Conservation (phyloP, 352 stramenopile genomes). For the Phytophthora meadii region DNA sequence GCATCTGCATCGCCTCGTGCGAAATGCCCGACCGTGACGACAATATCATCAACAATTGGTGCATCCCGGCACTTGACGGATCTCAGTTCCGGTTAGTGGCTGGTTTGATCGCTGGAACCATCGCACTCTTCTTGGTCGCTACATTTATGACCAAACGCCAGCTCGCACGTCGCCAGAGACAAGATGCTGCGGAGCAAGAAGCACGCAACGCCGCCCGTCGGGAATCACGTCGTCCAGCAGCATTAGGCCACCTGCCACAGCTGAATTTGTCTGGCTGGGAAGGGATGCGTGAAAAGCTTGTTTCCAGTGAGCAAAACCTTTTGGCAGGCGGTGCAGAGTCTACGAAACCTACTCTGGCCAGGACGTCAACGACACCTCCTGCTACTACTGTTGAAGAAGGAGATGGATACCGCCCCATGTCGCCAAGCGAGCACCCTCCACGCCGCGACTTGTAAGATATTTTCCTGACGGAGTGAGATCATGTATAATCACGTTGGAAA, state of each 20-base stretch:
- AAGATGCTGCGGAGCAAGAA: slow-evolving; percentile 20
- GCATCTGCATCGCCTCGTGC: slow-evolving; percentile 54
- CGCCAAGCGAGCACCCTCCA: slow-evolving; percentile 29
- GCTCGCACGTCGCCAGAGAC: slow-evolving; percentile 21
- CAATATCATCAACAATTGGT: slow-evolving; percentile 37
- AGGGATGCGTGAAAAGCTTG: slow-evolving; percentile 55
- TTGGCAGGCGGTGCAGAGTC: slow-evolving; percentile 11
- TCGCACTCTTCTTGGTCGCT: slow-evolving; percentile 36
- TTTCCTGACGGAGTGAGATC: slow-evolving; percentile 6
- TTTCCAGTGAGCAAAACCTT: slow-evolving; percentile 36
- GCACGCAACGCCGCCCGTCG: slow-evolving; percentile 13
- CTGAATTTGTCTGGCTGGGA: slow-evolving; percentile 61
- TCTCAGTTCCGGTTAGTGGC: slow-evolving; percentile 39
- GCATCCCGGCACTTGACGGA: slow-evolving; percentile 27
- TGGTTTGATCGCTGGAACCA: slow-evolving; percentile 27
- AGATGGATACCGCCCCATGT: slow-evolving; percentile 50
- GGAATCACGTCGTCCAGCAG: slow-evolving; percentile 19
- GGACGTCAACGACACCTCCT: slow-evolving; percentile 18
- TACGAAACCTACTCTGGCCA: slow-evolving; percentile 24
- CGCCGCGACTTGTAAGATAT: slow-evolving; percentile 32
- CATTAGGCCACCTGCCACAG: slow-evolving; percentile 31
- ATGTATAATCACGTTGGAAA: slow-evolving; percentile 20
- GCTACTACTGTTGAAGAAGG: slow-evolving; percentile 37
- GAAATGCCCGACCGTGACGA: slow-evolving; percentile 33
- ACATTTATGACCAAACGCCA: slow-evolving; percentile 32